These are phyloP conservation scores for Naganishia onofrii DNA, from an alignment of 768 basidiomycete species.

Conservation along the genomic window DNA sequence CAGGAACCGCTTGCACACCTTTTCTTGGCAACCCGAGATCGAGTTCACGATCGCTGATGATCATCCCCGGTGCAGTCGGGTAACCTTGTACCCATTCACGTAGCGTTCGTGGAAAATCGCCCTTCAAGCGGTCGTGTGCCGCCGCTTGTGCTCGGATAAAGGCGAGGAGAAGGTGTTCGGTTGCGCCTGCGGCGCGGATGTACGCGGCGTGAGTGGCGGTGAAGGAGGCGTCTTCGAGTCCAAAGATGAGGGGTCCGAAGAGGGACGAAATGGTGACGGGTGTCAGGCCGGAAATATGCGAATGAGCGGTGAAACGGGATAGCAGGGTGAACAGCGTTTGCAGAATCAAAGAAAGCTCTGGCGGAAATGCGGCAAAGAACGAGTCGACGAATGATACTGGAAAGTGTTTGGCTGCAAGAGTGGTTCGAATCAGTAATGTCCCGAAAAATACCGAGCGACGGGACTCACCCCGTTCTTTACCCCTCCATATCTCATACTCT, in stretches of 20 bases:
- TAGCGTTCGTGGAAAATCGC: constrained; percentile 66
- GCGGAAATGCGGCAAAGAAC: constrained; percentile 57
- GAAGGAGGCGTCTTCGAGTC: constrained; percentile 60
- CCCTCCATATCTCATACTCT: constrained; percentile 74
- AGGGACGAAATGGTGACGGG: constrained; percentile 84
- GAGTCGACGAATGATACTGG: neutral
- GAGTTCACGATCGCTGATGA: constrained; percentile 59
- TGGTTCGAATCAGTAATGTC: neutral
- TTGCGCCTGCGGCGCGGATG: constrained; percentile 76
- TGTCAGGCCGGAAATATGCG: constrained; percentile 79
- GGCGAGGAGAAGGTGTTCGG: constrained; percentile 87
- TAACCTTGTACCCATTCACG: constrained; percentile 90
- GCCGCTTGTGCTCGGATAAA: constrained; percentile 80
- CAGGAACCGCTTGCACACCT: constrained; percentile 72
- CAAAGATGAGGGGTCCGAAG: constrained; percentile 86
- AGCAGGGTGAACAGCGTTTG: constrained; percentile 72
- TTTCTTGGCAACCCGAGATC: constrained; percentile 63
- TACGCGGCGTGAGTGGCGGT: constrained; percentile 63
- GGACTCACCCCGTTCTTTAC: constrained; percentile 69
- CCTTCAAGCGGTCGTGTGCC: constrained; percentile 36
- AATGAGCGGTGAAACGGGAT: constrained; percentile 76
- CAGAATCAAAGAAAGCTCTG: constrained; percentile 34
- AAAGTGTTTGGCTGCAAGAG: neutral
- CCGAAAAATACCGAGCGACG: too few species aligned
- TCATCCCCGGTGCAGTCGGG: constrained; percentile 61